Conservation (phyloP, 345 rosid genomes). For the Hypericum androsaemum region DNA sequence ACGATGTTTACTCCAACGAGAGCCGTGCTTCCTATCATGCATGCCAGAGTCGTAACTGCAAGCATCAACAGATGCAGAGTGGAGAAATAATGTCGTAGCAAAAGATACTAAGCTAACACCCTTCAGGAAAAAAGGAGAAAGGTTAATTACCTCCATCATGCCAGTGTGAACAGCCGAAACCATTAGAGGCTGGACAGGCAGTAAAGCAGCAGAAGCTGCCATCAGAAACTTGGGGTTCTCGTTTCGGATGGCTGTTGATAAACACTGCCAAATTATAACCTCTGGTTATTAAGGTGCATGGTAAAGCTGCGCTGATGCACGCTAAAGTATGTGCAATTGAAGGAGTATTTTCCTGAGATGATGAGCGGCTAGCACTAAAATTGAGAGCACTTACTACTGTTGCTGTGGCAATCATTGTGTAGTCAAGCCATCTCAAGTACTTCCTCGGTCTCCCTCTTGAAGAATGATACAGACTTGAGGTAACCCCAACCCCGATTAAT, state of each 20-base stretch:
- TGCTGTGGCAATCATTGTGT: constrained; percentile 86
- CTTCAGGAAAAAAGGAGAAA: too few species aligned
- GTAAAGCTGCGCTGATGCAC: too few species aligned
- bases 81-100: too few species aligned
- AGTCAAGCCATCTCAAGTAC: constrained; percentile 83
- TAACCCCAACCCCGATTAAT: constrained; percentile 83
- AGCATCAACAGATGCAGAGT: too few species aligned
- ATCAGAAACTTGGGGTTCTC: constrained; percentile 81
- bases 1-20: too few species aligned
- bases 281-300: too few species aligned
- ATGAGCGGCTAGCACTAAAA: neutral
- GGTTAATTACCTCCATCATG: constrained; percentile 70
- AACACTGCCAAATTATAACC: constrained; percentile 49
- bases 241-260: constrained; percentile 68
- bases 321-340: too few species aligned
- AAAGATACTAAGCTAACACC: too few species aligned
- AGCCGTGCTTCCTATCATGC: too few species aligned
- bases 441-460: constrained; percentile 74
- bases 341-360: too few species aligned
- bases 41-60: too few species aligned
- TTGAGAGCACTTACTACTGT: constrained; percentile 44
- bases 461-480: constrained; percentile 77
- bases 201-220: constrained; percentile 81
- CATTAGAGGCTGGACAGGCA: constrained; percentile 91
- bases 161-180: constrained; percentile 90